Conservation (phyloP, 1,284 basidiomycete genomes). For the Melampsora occidentalis region DNA sequence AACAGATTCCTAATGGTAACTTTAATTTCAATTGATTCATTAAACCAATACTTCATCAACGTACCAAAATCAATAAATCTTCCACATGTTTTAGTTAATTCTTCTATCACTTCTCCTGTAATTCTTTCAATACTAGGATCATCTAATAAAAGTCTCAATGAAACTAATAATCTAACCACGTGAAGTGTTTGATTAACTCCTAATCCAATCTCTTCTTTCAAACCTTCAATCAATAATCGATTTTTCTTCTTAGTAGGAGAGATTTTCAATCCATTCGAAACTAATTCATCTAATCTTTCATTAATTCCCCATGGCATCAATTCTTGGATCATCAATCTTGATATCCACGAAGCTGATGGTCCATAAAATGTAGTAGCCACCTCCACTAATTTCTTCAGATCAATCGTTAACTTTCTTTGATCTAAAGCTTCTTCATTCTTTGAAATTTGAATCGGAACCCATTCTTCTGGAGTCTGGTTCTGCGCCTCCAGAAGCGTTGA, state of each 20-base stretch:
- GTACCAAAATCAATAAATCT: conserved; percentile 18
- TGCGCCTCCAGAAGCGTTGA: too few relatives aligned
- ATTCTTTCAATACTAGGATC: conserved; percentile 26
- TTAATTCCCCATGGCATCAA: conserved; percentile 30
- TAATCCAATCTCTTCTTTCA: too few relatives aligned
- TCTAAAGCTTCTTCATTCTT: too few relatives aligned
- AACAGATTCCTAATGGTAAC: conserved; percentile 15
- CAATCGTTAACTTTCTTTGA: too few relatives aligned
- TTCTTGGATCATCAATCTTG: conserved; percentile 20
- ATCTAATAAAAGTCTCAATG: conserved; percentile 34
- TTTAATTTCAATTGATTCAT: conserved; percentile 33
- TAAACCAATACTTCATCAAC: conserved; percentile 36
- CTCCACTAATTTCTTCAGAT: too few relatives aligned
- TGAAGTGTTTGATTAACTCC: conserved; percentile 9
- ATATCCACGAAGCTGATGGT: too few relatives aligned
- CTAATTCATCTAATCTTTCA: conserved; percentile 16
- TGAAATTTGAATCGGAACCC: too few relatives aligned
- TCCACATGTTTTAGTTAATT: conserved; percentile 13
- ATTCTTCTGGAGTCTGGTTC: too few relatives aligned
- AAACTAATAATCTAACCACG: conserved; percentile 22
- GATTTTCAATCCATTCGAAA: conserved; percentile 17
- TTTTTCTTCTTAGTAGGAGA: too few relatives aligned
- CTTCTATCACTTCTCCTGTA: conserved; percentile 30
- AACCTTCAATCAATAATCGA: too few relatives aligned
- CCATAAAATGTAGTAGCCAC: too few relatives aligned